Evolutionary conservation across 129 eudicot species (phyloP).

Genomic region (Deinandra increscens): DNA sequence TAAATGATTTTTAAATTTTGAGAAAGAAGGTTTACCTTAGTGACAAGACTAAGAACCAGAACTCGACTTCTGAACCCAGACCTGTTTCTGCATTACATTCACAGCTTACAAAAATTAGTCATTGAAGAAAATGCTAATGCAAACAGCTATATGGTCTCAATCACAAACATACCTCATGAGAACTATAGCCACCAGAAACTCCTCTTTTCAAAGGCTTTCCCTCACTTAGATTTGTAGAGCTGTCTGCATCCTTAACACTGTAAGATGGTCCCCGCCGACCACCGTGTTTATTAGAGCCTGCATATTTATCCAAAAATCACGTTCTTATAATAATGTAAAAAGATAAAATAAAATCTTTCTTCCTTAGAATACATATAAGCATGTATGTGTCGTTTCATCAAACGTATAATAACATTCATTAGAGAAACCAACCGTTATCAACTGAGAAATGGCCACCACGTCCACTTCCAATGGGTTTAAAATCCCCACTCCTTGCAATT

Average conservation of each 20-base stretch:
- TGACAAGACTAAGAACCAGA: slow-evolving; percentile 64
- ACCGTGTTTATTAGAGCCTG: slow-evolving; percentile 65
- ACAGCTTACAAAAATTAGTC: slow-evolving; percentile 1
- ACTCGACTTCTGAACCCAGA: slow-evolving; percentile 97
- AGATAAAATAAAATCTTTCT: not conserved
- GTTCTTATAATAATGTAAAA: slow-evolving; percentile 4
- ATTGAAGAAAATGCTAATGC: slow-evolving; percentile 8
- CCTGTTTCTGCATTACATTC: slow-evolving; percentile 71
- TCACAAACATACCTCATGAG: slow-evolving; percentile 61
- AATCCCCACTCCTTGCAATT: slow-evolving; percentile 48
- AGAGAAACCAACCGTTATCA: slow-evolving; percentile 63
- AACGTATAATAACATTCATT: not conserved
- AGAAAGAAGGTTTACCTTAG: slow-evolving; percentile 40
- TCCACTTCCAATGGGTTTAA: slow-evolving; percentile 47
- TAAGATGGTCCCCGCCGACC: slow-evolving; percentile 75
- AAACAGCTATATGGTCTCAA: not conserved
- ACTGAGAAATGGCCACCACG: slow-evolving; percentile 51
- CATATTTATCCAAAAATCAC: slow-evolving; percentile 25
- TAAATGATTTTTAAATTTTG: not conserved
- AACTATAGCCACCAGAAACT: slow-evolving; percentile 52
- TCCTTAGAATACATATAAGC: not conserved
- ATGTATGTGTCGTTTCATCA: not conserved
- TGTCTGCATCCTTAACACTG: slow-evolving; percentile 55
- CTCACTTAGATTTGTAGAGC: slow-evolving; percentile 45
- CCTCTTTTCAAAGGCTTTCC: slow-evolving; percentile 70